Base-by-base conservation (phyloP, 176 grass and related monocot species). In the Eleusine coracana region DNA sequence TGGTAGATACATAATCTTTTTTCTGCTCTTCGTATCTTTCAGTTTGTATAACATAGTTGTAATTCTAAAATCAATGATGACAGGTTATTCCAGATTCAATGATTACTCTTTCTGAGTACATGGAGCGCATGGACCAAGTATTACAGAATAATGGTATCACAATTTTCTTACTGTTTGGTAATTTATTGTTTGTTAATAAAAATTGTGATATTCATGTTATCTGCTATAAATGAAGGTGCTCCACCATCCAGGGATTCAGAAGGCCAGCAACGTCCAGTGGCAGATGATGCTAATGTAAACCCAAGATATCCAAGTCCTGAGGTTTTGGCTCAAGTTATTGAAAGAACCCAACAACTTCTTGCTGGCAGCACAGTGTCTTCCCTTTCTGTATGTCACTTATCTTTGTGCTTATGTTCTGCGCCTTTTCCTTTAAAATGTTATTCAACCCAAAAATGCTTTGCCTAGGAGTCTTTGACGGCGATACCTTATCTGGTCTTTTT, bases 61-160 rank as follows among this genome's bases (percentile, higher is more conserved):
- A 20, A 82, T 46, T 46, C 10, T 17, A 17, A 66, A 17, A 76
- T 11, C 56, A 74, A 37, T 68, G 28, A 21, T 82, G 66, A 74
- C 75, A 98, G 96, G 80, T 91, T 66, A 86, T 98, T 91, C 92
- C 96, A 62, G 91, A 98, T 93, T 91, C 96, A 76, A 37, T 98
- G 68, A 91, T 34, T 49, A 93, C 89, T 76, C 86, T 95, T 61
- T 80, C 71, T 17, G 96, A 90, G 81, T 98, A 93, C 75, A 91
- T 95, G 38, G 86, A 90, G 71, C 90, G 71, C 38, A 88, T 98
- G 91, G 92, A 93, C 12, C 77, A 76, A 78, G 85, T 84, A 48
- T 73, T 98, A 79, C 92, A 82, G 85, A 95, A 83, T 61, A 88
- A 87, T 80, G 89, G 96, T 98, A 88, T 72, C 18, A 29, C 74